Evolutionary conservation across 805 yeast genomes (phyloP), one percentile per base, ranked within the genome.

Genomic region (Pichia thaimueangensis): DNA sequence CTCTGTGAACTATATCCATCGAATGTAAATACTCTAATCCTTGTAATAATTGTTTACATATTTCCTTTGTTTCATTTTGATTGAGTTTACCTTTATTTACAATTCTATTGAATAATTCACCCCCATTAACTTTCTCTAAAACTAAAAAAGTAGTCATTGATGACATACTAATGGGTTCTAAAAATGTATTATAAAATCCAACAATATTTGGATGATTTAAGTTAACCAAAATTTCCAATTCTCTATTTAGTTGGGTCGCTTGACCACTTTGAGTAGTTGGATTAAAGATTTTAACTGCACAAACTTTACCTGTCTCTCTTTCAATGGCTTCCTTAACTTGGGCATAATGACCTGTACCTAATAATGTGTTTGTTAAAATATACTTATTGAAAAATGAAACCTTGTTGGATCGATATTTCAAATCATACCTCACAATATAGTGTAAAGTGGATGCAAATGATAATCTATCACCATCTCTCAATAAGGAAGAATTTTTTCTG

Each of bases 1-100:
- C 97, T 40, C 98, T 74, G 63, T 93, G 97, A 41, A 91, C 75
- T 22, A 91, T 96, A 57, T 87, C 94, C 10, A 95, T 94, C 5
- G 88, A 77, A 60, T 91, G 98, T 45, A 91, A 79, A 60, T 87
- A 91, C 54, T 82, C 80, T 51, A 91, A 67, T 6, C 97, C 98
- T 54, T 48, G 36, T 16, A 64, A 37, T 49, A 76, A 66, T 49
- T 76, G 82, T 25, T 46, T 57, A 52, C 78, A 78, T 2, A 84
- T 63, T 0, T 76, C 75, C 43, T 69, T 73, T 0, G 88, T 73
- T 55, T 84, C 91, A 37, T 70, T 68, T 53, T 79, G 80, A 28
- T 79, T 56, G 16, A 84, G 60, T 47, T 70, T 73, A 43, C 78
- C 78, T 63, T 83, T 83, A 39, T 70, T 67, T 15, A 84, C 76